Evolutionary conservation across 2,329 filamentous ascomycete species (phyloP), one percentile per base, ranked within the genome.

Genomic region (Arthrobotrys conoides): DNA sequence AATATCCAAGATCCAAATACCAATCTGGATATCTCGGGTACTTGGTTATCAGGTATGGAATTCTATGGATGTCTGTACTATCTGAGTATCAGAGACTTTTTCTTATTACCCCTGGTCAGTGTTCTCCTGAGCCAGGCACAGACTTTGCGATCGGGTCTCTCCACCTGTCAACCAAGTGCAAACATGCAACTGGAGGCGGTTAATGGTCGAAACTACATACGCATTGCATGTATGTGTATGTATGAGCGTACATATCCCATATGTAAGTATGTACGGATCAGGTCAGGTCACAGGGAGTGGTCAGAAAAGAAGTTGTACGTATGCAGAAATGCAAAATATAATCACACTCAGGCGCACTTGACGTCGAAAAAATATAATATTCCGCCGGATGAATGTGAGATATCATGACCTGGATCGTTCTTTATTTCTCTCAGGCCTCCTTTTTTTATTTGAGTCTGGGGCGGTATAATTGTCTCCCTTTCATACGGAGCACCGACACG

Each of bases 41-140:
- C 10, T 22, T 27, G 20, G 48, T 51, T 24, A 51, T 27, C 20
- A 27, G 44, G 38, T 41, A 49, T 49, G 46, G 38, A 14, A 53
- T 53, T 14, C 48, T 24, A 6, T 10, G 16, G 44, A 48, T 48
- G 27, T 30, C 27, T 30, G 33, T 36, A 36, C 33, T 36, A 36
- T 49, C 46, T 2, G n/a, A 14, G 46, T 24, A 18, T 3, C 20
- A 18, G 46, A 49, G 24, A 8, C n/a, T 16, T 5, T 22, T 38
- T 12, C 5, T 12, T 3, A 16, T 41, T 41, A 41, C 38, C 38
- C 38, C 38, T 41, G 38, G 38, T n/a, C 12, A 41, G 16, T 27
- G 8, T 20, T 66, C 67, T 71, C 67, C 67, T 71, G 67, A 71
- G 55, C 41, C 67, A 61, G 55, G 44, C 55, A 71, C 67, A 59